Base-by-base conservation (phyloP, 1,284 basidiomycete genomes). In the Boletus albobrunnescens region DNA sequence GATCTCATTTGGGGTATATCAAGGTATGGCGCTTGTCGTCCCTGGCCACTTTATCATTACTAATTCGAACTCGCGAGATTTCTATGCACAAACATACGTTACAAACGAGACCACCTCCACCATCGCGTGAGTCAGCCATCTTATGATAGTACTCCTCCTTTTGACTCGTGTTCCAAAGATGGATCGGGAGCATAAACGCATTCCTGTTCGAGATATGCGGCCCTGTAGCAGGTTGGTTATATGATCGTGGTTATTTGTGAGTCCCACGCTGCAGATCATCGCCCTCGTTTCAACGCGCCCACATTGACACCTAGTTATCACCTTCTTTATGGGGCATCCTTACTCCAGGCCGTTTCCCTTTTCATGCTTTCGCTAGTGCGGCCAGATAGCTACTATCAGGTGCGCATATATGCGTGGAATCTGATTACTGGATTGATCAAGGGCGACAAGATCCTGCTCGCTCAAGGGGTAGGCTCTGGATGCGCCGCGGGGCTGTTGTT, bases 181-280 rank as follows among this genome's bases (percentile, higher is more conserved):
- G 77, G 77, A 74, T 79, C 17, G 77, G 77, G 12, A 73, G 75
- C n/a, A 56, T 69, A 19, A 75, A 71, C 47, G 67, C 69, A 32
- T 72, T 70, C 50, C 56, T 76, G 17, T 65, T 71, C 24, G 68
- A 76, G 28, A 53, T 63, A 13, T 57, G 56, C 8, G 70, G 71
- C 0, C 54, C 71, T 14, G 23, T 63, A 23, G 58, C 63, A 1
- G 70, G 70, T 7, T 55, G 61, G n/a, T 17, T 72, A 13, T 70
- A 63, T 46, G 68, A 71, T 37, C 59, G 60, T 27, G 67, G 67
- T 19, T 59, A 71, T 47, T 68, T 71, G 67, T 67, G 46, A 46
- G 67, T 51, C 16, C 30, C 35, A 23, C 36, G 4, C 17, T 13
- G 20, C 19, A 20, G 2, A n/a, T 30, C 8, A 17, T 37, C 3